A percentile compares a stretch with the other conserved stretches of the same genome.
phyloP scores from a whole-genome alignment of 805 yeast species.

The Lipomyces starkeyi region DNA sequence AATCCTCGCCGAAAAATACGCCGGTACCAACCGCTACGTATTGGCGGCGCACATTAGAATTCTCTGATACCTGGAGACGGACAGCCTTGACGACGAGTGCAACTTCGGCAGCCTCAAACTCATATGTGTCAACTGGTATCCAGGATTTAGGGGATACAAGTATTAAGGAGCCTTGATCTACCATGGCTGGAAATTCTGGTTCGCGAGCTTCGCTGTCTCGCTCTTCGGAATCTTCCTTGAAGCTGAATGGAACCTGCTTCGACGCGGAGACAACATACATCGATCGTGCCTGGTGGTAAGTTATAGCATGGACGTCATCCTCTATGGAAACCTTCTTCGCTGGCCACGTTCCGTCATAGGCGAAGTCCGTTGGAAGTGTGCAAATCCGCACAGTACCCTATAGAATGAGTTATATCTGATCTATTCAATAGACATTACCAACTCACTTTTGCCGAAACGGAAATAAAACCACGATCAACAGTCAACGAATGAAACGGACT shows the following conservation, averaged over 20 bases:
- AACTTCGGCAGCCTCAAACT: slow-evolving; percentile 57
- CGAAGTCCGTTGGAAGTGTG: slow-evolving; percentile 49
- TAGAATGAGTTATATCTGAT: neutral
- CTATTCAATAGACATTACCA: slow-evolving; percentile 66
- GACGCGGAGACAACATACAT: slow-evolving; percentile 68
- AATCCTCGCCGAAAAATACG: slow-evolving; percentile 75
- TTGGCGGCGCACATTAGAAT: slow-evolving; percentile 57
- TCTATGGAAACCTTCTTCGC: slow-evolving; percentile 59
- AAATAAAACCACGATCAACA: slow-evolving; percentile 61
- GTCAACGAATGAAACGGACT: slow-evolving; percentile 55
- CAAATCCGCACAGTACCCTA: slow-evolving; percentile 44
- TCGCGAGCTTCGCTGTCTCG: slow-evolving; percentile 58
- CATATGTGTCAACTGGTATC: slow-evolving; percentile 68
- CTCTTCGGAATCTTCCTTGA: slow-evolving; percentile 76
- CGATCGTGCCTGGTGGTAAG: slow-evolving; percentile 71
- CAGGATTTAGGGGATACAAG: slow-evolving; percentile 76
- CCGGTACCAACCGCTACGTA: slow-evolving; percentile 82
- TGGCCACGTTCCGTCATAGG: slow-evolving; percentile 68
- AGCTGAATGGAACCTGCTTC: slow-evolving; percentile 62
- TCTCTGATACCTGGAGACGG: slow-evolving; percentile 52
- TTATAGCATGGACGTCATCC: slow-evolving; percentile 66
- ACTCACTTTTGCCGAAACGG: slow-evolving; percentile 59
- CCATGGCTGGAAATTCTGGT: slow-evolving; percentile 49
- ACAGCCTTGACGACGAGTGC: slow-evolving; percentile 63
- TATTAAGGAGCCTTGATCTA: slow-evolving; percentile 65